phyloP scores from a whole-genome alignment of 1,284 basidiomycete genomes.

The Ceratobasidium sp. region DNA sequence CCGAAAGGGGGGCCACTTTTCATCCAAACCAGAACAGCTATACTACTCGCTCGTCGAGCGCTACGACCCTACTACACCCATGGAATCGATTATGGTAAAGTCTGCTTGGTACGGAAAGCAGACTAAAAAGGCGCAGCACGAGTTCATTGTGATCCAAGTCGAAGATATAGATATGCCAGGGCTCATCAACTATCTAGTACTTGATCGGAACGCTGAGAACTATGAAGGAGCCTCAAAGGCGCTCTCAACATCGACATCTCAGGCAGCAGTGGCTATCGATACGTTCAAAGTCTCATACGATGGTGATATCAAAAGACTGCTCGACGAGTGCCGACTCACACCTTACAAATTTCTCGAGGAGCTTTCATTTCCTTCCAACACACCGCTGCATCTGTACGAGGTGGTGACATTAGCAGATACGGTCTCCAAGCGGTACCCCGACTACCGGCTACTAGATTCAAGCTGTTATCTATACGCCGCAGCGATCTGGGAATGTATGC shows the following conservation, averaged over 20 bases:
- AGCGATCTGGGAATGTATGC: constrained; percentile 4
- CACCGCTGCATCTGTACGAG: background rate
- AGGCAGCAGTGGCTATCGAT: background rate
- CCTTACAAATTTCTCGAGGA: background rate
- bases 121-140: background rate
- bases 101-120: constrained; percentile 16
- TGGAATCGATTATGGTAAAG: background rate
- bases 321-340: background rate
- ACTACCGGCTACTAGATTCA: background rate
- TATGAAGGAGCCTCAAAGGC: background rate
- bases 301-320: background rate
- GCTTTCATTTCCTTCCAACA: background rate
- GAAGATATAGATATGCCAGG: background rate
- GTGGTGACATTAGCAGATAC: background rate
- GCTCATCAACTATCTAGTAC: constrained; percentile 5
- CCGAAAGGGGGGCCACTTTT: background rate
- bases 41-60: background rate
- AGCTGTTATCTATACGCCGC: background rate
- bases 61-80: constrained; percentile 3
- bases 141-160: constrained; percentile 9
- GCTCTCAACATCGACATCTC: background rate
- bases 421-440: background rate
- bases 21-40: background rate
- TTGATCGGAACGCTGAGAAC: background rate
- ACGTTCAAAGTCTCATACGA: background rate